phyloP scores from a whole-genome alignment of 257 asterid genomes.

The Agastache rugosa region DNA sequence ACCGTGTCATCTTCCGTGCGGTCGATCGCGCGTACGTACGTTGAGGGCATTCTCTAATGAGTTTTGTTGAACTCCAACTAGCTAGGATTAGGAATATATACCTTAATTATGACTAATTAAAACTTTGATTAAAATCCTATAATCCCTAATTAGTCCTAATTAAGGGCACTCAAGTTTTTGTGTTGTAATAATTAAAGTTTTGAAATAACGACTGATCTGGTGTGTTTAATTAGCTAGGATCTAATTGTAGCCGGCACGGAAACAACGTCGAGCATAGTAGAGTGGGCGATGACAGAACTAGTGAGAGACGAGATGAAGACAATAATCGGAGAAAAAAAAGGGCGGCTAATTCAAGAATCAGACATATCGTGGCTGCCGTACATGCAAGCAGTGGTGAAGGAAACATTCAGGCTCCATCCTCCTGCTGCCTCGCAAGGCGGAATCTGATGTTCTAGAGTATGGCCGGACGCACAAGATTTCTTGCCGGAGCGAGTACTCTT shows the following conservation, averaged over 20 bases:
- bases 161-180: too few species aligned
- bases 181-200: too few species aligned
- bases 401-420: conserved; percentile 53
- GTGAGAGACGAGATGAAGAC: conserved; percentile 16
- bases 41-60: too few species aligned
- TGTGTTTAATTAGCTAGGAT: too few species aligned
- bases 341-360: conserved; percentile 33
- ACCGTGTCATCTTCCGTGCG: too few species aligned
- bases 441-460: conserved; percentile 16
- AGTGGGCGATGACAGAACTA: conserved; percentile 54
- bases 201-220: too few species aligned
- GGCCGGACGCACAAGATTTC: conserved; percentile 41
- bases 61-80: too few species aligned
- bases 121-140: too few species aligned
- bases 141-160: too few species aligned
- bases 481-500: conserved; percentile 50
- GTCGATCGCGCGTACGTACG: too few species aligned
- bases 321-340: not conserved
- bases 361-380: conserved; percentile 36
- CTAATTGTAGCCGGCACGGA: conserved; percentile 36
- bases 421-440: conserved; percentile 40
- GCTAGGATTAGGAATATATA: too few species aligned
- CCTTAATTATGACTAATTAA: too few species aligned
- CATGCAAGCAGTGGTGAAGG: conserved; percentile 46
- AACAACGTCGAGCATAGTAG: conserved; percentile 39